Conservation (phyloP, 139 green algal genomes). For the Nannochloris sp. region DNA sequence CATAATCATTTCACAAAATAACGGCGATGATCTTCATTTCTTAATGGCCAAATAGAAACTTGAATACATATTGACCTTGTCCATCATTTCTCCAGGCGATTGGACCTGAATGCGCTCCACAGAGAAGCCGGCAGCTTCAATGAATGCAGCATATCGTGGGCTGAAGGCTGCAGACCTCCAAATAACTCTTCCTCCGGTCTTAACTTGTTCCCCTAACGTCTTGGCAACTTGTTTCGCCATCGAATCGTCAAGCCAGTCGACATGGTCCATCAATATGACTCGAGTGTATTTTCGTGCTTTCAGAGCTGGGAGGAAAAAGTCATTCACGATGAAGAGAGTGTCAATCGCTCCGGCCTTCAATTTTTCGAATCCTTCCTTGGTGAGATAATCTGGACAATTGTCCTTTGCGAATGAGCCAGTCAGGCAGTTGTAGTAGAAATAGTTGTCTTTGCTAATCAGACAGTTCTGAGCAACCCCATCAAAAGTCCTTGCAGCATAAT, state of each 20-base stretch:
- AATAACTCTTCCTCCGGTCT: conserved; percentile 84
- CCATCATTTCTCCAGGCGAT: conserved; percentile 73
- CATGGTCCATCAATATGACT: conserved; percentile 98
- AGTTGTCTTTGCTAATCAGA: conserved; percentile 75
- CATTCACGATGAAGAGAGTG: conserved; percentile 65
- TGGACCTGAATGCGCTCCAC: conserved; percentile 66
- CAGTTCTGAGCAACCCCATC: conserved; percentile 61
- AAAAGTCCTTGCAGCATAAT: conserved; percentile 80
- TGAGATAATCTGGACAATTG: conserved; percentile 92
- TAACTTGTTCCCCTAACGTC: conserved; percentile 59
- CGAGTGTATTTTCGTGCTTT: conserved; percentile 82
- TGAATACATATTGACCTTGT: conserved; percentile 91
- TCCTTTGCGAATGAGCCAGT: conserved; percentile 71
- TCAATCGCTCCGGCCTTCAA: conserved; percentile 69
- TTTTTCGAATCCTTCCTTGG: conserved; percentile 56
- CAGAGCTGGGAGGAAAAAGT: conserved; percentile 84
- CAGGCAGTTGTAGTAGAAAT: conserved; percentile 98
- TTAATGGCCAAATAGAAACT: conserved; percentile 64
- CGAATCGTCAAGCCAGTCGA: conserved; percentile 81
- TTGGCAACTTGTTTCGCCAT: conserved; percentile 50
- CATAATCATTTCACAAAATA: conserved; percentile 2
- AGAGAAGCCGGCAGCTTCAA: conserved; percentile 80
- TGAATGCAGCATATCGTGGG: conserved; percentile 76
- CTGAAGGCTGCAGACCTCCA: conserved; percentile 78
- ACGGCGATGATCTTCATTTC: conserved; percentile 2